These are phyloP conservation scores for Aspergillus affinis DNA, from an alignment of 495 filamentous ascomycete species.

Conservation along the genomic window DNA sequence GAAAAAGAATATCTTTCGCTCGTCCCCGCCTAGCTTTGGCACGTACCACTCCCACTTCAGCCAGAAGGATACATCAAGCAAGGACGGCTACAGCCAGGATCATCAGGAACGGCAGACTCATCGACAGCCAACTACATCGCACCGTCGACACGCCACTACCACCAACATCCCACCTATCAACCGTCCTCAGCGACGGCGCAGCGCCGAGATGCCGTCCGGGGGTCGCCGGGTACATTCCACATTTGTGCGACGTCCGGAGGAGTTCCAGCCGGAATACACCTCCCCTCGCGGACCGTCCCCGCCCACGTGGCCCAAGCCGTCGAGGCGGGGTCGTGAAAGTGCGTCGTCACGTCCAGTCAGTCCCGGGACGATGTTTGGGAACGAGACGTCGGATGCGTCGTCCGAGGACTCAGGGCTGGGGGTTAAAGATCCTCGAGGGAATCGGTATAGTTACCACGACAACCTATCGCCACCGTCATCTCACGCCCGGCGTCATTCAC, in stretches of 20 bases:
- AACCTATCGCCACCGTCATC: slow-evolving; percentile 34
- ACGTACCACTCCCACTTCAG: slow-evolving; percentile 34
- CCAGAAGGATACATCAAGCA: slow-evolving; percentile 31
- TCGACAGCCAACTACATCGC: slow-evolving; percentile 17
- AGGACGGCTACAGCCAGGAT: slow-evolving; percentile 30
- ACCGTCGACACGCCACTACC: slow-evolving; percentile 20
- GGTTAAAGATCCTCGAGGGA: slow-evolving; percentile 15
- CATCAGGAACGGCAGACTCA: background rate
- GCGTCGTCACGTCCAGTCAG: slow-evolving; percentile 24
- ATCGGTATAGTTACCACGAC: slow-evolving; percentile 20
- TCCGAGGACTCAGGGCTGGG: slow-evolving; percentile 27
- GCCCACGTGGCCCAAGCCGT: slow-evolving; percentile 23
- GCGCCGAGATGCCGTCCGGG: slow-evolving; percentile 27
- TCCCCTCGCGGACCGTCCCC: slow-evolving; percentile 38
- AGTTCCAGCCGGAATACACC: slow-evolving; percentile 17
- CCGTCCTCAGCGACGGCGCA: slow-evolving; percentile 23
- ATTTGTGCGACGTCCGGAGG: slow-evolving; percentile 16
- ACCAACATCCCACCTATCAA: slow-evolving; percentile 19
- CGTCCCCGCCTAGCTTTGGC: slow-evolving; percentile 35
- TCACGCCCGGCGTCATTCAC: slow-evolving; percentile 42
- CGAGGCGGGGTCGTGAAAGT: slow-evolving; percentile 28
- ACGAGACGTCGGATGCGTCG: slow-evolving; percentile 27
- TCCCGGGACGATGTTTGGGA: slow-evolving; percentile 21
- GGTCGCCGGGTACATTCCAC: slow-evolving; percentile 26
- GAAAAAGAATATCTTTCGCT: slow-evolving; percentile 32